A percentile compares a stretch with the other conserved stretches of the same genome.
Conservation (phyloP, 2,329 filamentous ascomycete genomes). For the Chaetomiaceae sp. region DNA sequence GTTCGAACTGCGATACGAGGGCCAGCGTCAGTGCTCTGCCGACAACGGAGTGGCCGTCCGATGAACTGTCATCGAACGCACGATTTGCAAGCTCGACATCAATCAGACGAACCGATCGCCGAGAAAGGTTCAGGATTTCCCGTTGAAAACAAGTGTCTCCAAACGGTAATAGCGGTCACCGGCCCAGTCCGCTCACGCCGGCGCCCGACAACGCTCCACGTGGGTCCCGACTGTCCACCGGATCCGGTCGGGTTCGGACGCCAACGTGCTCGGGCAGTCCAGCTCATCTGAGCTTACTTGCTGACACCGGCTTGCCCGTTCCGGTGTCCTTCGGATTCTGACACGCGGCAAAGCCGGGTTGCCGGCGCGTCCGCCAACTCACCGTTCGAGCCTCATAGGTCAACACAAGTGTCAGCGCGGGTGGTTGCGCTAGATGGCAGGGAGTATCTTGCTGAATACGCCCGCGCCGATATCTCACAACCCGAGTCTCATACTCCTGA, state of each 20-base stretch:
- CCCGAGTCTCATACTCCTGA: too few relatives aligned
- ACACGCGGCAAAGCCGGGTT: constrained; percentile 11
- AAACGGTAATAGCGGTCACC: too few relatives aligned
- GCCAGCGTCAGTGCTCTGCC: background rate
- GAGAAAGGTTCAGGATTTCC: too few relatives aligned
- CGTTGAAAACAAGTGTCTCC: too few relatives aligned
- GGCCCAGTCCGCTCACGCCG: too few relatives aligned
- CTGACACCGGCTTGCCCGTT: background rate
- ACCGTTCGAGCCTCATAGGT: background rate
- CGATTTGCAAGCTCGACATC: too few relatives aligned
- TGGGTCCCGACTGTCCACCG: constrained; percentile 10
- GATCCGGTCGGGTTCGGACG: background rate
- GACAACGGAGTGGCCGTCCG: background rate
- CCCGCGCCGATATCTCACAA: too few relatives aligned
- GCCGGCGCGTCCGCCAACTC: constrained; percentile 10
- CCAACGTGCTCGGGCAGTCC: background rate
- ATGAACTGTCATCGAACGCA: background rate
- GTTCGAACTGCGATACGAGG: background rate
- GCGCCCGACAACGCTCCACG: constrained; percentile 10
- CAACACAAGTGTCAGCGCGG: too few relatives aligned
- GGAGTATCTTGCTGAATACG: too few relatives aligned
- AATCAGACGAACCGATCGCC: too few relatives aligned
- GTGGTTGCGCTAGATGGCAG: too few relatives aligned
- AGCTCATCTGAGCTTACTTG: background rate
- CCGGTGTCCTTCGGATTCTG: constrained; percentile 4